Base-by-base conservation (phyloP, 768 basidiomycete species). In the Dacryopinax spathularia region DNA sequence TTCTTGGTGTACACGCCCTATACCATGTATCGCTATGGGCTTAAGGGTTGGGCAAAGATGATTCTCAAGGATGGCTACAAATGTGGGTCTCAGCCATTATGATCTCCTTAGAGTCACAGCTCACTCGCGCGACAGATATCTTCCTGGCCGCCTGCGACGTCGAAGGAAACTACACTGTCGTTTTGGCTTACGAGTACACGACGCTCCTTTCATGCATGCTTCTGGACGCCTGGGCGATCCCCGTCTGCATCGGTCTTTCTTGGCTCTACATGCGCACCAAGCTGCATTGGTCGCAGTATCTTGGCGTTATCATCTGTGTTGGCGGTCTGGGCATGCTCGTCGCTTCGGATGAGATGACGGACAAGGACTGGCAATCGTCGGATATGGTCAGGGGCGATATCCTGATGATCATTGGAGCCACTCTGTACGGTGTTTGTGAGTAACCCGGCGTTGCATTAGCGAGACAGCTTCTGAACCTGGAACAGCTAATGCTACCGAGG, bases 221-320 rank as follows among this genome's bases (percentile, higher is more conserved):
- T n/a, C 84, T 93, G 56, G 89, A 92, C 70, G 89, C 90, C 83
- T 91, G 89, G 90, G 91, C 91, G 0, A 93, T 91, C 69, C 91
- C 91, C 27, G 82, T 88, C 13, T 92, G 91, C 73, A 76, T 92
- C 71, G 80, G 88, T 74, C 84, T 92, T 74, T 85, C 84, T 33
- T 93, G 85, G 83, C 61, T 92, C 9, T 92, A 89, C 75, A 84
- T 92, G 82, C 82, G 86, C 34, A 82, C 84, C 16, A 82, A 72
- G 70, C 91, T 88, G 71, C 87, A 88, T 64, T 90, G 87, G 87
- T 89, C 88, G 0, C 91, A 93, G 74, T 67, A 90, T 37, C 70
- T 90, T 65, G 89, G 91, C 27, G 77, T 89, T 36, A 65, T 84
- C 34, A 79, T 92, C 61, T 91, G 88, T 70, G 70, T 91, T 37